A percentile compares a stretch with the other conserved stretches of the same genome.
Evolutionary conservation across 176 grass and related monocot species (phyloP).

Genomic region (Phoenix dactylifera): DNA sequence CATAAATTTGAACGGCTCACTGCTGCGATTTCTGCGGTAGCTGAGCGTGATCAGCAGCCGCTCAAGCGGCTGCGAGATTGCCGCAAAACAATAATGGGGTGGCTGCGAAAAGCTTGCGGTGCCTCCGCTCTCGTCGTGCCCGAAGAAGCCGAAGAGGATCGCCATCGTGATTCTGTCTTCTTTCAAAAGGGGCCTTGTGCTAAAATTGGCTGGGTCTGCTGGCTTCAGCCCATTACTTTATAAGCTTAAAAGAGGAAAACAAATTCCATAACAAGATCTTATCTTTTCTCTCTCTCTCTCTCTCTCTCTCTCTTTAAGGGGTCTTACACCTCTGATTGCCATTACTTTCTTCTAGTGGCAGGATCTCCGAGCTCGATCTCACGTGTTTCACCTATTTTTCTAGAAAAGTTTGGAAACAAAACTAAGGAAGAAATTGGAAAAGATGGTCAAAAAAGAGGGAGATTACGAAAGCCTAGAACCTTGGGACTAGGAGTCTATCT

Average conservation of each 20-base stretch:
- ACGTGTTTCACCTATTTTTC: constrained; percentile 51
- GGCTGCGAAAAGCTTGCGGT: too few relatives aligned
- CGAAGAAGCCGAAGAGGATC: too few relatives aligned
- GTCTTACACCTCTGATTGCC: constrained; percentile 17
- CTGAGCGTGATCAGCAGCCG: too few relatives aligned
- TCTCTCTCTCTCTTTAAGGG: background rate
- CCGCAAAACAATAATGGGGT: too few relatives aligned
- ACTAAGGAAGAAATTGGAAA: background rate
- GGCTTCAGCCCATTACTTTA: too few relatives aligned
- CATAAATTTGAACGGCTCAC: too few relatives aligned
- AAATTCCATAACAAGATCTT: background rate
- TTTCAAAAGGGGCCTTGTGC: too few relatives aligned
- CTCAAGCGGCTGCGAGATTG: too few relatives aligned
- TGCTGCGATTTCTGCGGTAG: too few relatives aligned
- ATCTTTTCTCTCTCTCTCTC: background rate
- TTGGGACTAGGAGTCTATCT: constrained; percentile 53
- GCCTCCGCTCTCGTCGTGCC: too few relatives aligned
- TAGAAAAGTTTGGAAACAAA: background rate
- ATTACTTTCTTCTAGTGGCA: constrained; percentile 66
- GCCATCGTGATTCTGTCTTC: too few relatives aligned
- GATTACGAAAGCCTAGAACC: constrained; percentile 25
- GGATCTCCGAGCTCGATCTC: constrained; percentile 57
- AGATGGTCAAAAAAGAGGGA: background rate
- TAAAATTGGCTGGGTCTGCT: too few relatives aligned
- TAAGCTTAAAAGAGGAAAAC: constrained; percentile 11